These are phyloP conservation scores for Polytrichum commune DNA, from an alignment of 225 moss, liverwort and hornwort genomes.

Conservation along the genomic window DNA sequence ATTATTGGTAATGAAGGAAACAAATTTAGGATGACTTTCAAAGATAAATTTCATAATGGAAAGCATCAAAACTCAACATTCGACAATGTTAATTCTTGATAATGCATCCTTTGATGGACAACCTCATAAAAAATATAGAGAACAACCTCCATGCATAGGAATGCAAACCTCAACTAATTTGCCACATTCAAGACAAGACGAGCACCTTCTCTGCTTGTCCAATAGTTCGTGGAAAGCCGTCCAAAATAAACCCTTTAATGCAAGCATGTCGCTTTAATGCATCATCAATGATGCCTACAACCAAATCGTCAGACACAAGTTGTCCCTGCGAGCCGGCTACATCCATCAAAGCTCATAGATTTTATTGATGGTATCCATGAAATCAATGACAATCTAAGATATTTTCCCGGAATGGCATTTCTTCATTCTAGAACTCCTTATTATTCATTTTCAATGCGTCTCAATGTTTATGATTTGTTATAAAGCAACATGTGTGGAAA, in stretches of 20 bases:
- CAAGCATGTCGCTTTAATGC: conserved; percentile 54
- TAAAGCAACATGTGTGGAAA: too few relatives aligned
- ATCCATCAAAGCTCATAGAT: too few relatives aligned
- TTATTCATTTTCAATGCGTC: too few relatives aligned
- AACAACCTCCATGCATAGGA: too few relatives aligned
- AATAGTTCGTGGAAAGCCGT: conserved; percentile 63
- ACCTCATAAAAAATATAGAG: not conserved
- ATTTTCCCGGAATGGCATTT: too few relatives aligned
- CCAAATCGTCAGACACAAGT: conserved; percentile 64
- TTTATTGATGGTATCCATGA: too few relatives aligned
- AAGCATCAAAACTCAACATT: too few relatives aligned
- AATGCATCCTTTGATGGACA: not conserved
- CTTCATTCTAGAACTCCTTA: too few relatives aligned
- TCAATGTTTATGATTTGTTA: too few relatives aligned
- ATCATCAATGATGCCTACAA: conserved; percentile 61
- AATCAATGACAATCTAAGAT: too few relatives aligned
- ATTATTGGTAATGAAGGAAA: too few relatives aligned
- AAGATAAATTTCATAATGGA: not conserved
- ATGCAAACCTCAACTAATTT: too few relatives aligned
- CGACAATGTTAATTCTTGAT: not conserved
- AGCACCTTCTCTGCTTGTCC: conserved; percentile 53
- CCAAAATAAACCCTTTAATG: conserved; percentile 61
- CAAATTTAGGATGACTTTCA: not conserved
- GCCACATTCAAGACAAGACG: not conserved
- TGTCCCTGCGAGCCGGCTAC: conserved; percentile 32